Evolutionary conservation across 1,284 basidiomycete genomes (phyloP).

Genomic region (Fomitiporia mediterranea): DNA sequence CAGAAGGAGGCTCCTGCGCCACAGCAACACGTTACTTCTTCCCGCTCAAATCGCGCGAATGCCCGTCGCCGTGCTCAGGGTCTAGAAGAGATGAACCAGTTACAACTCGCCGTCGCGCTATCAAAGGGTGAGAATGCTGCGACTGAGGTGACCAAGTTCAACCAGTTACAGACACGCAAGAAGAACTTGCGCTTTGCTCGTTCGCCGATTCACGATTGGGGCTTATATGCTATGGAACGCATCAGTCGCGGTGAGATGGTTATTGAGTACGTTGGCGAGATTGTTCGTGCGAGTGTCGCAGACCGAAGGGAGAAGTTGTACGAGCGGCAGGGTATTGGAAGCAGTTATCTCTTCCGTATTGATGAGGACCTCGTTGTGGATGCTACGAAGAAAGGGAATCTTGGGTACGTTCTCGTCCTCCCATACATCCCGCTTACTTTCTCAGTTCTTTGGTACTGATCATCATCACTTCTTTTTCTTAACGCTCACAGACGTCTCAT

Average conservation of each 20-base stretch:
- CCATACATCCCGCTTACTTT: constrained; percentile 14
- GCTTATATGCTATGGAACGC: constrained; percentile 91
- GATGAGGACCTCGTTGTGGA: constrained; percentile 94
- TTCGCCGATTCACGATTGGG: constrained; percentile 98
- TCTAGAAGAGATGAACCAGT: constrained; percentile 91
- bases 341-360: constrained; percentile 90
- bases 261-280: constrained; percentile 98
- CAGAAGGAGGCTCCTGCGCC: constrained; percentile 41
- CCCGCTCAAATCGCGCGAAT: constrained; percentile 89
- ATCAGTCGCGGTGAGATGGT: constrained; percentile 98
- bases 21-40: constrained; percentile 64
- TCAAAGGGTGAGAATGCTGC: constrained; percentile 69
- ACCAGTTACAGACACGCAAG: constrained; percentile 96
- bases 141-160: constrained; percentile 87
- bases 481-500: constrained; percentile 71
- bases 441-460: constrained; percentile 8
- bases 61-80: constrained; percentile 90
- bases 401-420: constrained; percentile 65
- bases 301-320: constrained; percentile 97
- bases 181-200: constrained; percentile 96
- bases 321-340: constrained; percentile 92
- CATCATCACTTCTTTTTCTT: constrained; percentile 18
- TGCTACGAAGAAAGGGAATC: constrained; percentile 97
- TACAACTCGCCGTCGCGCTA: constrained; percentile 68
- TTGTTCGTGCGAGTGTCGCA: constrained; percentile 92